phyloP scores from a whole-genome alignment of 2,329 filamentous ascomycete species.

The Colletotrichum filicis region DNA sequence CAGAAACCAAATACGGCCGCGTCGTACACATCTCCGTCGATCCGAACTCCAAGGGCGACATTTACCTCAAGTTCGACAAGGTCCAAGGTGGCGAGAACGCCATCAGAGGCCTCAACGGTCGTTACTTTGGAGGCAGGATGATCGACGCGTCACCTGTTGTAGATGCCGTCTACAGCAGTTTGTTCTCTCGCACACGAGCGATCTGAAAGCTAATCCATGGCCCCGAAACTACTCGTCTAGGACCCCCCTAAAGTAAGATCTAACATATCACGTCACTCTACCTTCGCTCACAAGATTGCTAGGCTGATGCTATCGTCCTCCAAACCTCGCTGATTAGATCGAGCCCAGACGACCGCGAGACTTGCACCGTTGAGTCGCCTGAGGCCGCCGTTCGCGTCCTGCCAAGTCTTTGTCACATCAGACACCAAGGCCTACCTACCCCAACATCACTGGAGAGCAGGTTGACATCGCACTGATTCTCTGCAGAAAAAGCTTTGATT shows the following conservation, averaged over 20 bases:
- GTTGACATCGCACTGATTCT: slow-evolving; percentile 32
- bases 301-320: neutral
- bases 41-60: slow-evolving; percentile 92
- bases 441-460: slow-evolving; percentile 23
- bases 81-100: slow-evolving; percentile 96
- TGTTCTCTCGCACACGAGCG: slow-evolving; percentile 88
- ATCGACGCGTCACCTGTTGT: slow-evolving; percentile 97
- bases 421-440: slow-evolving; percentile 32
- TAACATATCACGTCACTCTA: neutral
- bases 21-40: slow-evolving; percentile 98
- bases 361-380: neutral
- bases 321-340: neutral
- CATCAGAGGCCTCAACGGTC: slow-evolving; percentile 96
- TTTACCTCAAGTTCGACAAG: slow-evolving; percentile 98
- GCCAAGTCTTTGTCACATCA: slow-evolving; percentile 5
- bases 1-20: slow-evolving; percentile 94
- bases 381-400: neutral
- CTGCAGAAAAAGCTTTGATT: slow-evolving; percentile 27
- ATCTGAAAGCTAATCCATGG: slow-evolving; percentile 74
- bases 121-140: slow-evolving; percentile 92
- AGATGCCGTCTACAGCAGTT: slow-evolving; percentile 97
- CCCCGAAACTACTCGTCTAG: slow-evolving; percentile 59
- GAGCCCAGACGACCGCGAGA: neutral
- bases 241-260: slow-evolving; percentile 43
- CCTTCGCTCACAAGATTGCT: slow-evolving; percentile 2